Base-by-base conservation (phyloP, 2,329 filamentous ascomycete genomes). In the Exophiala viscosa region DNA sequence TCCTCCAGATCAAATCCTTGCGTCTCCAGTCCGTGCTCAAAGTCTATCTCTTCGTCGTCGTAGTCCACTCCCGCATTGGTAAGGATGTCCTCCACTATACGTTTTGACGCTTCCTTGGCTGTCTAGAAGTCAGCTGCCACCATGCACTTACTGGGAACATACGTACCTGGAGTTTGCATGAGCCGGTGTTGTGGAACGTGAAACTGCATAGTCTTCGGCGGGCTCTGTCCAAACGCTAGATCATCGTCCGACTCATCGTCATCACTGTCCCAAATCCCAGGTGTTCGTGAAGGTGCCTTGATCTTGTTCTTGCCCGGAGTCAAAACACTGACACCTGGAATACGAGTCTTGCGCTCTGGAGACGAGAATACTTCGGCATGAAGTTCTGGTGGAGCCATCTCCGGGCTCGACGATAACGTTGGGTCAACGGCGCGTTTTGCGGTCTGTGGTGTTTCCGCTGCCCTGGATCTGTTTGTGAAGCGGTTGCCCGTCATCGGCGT, bases 321-420 rank as follows among this genome's bases (percentile, higher is more conserved):
- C 67, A 90, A 83, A 15, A 96, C 87, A 63, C 89, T 95, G 33
- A 95, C 80, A 0, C 92, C 92, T 42, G 72, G 72, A 3, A 67
- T 87, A 72, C 35, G 86, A 62, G 75, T 70, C 65, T 72, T 69
- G 44, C 72, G 65, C 64, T 52, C 72, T 0, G 90, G 88, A 1
- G 87, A 90, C 69, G 86, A 84, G 71, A 96, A 96, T 6, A 92
- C 83, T 59, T 95, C 91, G 43, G 87, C 85, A 55, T 90, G 85
- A 36, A 97, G 76, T 66, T 90, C 87, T 0, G 92, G 92, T 8
- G 87, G 86, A 28, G 61, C 49, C 60, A 87, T 85, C 54, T 89
- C 87, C 0, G 93, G 87, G 11, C 85, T 89, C 79, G 23, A 85
- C 80, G 42, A 83, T 79, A 58, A 80, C 80, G 48, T 73, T 64